These are phyloP conservation scores for Stylosanthes scabra DNA, from an alignment of 331 rosid genomes.

Conservation along the genomic window DNA sequence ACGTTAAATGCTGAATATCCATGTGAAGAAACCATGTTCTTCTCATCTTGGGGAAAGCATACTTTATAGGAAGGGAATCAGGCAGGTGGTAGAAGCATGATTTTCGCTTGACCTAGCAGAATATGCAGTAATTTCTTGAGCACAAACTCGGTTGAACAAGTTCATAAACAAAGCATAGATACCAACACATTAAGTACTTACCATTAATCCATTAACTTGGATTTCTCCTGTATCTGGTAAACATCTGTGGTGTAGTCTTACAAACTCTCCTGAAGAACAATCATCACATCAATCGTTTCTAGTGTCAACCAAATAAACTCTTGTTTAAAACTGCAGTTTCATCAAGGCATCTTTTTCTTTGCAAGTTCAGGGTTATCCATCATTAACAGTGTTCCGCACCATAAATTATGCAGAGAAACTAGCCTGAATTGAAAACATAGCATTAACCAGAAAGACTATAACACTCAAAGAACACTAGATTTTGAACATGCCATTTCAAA, in stretches of 20 bases:
- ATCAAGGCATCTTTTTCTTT: constrained; percentile 4
- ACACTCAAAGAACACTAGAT: constrained; percentile 15
- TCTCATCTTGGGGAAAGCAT: constrained; percentile 49
- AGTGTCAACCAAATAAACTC: constrained; percentile 12
- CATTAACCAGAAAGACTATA: constrained; percentile 1
- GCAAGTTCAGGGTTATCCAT: background rate
- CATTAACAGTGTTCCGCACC: background rate
- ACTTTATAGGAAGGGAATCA: constrained; percentile 57
- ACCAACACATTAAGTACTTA: constrained; percentile 30
- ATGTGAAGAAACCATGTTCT: constrained; percentile 75
- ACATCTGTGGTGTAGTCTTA: constrained; percentile 65
- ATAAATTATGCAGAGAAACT: constrained; percentile 16
- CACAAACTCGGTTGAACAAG: constrained; percentile 17
- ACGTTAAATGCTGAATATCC: constrained; percentile 43
- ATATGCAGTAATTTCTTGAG: constrained; percentile 31
- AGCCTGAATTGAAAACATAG: constrained; percentile 14
- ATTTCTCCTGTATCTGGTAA: constrained; percentile 73
- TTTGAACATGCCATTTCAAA: background rate
- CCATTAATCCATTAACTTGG: constrained; percentile 72
- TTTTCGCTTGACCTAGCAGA: constrained; percentile 64
- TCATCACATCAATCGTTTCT: constrained; percentile 17
- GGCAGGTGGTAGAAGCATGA: constrained; percentile 67
- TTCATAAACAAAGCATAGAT: constrained; percentile 4
- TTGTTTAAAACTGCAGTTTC: constrained; percentile 23
- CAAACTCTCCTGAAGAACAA: constrained; percentile 71